Percentiles rank a stretch among this genome's conserved stretches.
Evolutionary conservation across 805 yeast genomes (phyloP).

Genomic region (Kodamaea kakaduensis): DNA sequence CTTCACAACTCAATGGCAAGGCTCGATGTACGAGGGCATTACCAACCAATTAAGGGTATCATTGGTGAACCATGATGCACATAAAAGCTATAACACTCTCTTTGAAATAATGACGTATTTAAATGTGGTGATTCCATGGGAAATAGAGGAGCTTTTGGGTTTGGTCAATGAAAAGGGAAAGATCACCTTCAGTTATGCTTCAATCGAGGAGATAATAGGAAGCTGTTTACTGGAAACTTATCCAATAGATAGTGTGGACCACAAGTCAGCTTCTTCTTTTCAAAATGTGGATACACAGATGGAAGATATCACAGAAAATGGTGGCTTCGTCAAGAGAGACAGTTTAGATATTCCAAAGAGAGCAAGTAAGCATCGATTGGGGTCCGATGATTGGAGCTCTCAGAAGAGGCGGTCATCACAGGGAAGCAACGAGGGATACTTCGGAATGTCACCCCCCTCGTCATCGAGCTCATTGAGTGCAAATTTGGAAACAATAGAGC

Average conservation of each 20-base stretch:
- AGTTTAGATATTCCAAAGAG: no score
- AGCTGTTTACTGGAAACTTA: conserved; percentile 49
- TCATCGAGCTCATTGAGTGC: no score
- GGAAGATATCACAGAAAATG: no score
- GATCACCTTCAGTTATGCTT: conserved; percentile 44
- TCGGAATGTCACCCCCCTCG: no score
- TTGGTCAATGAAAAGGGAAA: conserved; percentile 43
- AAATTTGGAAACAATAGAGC: background rate
- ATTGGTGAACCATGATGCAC: conserved; percentile 15
- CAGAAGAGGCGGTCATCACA: no score
- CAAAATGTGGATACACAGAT: no score
- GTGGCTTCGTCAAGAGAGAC: no score
- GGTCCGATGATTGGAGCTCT: no score
- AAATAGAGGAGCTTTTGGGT: conserved; percentile 49
- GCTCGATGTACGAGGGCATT: conserved; percentile 15
- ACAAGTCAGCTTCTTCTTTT: background rate
- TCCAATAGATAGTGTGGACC: background rate
- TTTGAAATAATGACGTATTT: conserved; percentile 42
- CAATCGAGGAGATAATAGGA: conserved; percentile 58
- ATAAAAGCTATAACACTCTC: conserved; percentile 39
- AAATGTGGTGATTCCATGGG: conserved; percentile 57
- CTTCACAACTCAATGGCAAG: conserved; percentile 23
- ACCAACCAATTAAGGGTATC: conserved; percentile 3
- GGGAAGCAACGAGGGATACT: no score
- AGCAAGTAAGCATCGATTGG: no score